Base-by-base conservation (phyloP, 441 rosid species). In the Corymbia calophylla region DNA sequence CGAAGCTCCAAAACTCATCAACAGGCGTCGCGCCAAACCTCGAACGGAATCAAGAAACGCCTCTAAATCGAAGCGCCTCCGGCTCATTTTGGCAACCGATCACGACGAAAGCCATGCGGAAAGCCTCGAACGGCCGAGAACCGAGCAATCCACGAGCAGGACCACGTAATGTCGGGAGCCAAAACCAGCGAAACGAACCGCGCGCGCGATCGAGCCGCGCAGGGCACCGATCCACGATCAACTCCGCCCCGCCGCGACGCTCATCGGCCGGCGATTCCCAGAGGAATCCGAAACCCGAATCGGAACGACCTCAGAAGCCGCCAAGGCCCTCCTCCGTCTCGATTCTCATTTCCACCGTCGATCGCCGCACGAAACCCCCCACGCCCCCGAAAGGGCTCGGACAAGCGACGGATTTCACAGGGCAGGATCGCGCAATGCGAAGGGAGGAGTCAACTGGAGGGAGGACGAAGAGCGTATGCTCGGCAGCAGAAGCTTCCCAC, bases 101-200 rank as follows among this genome's bases (percentile, higher is more conserved):
- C 35, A 29, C 29, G 6, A 21, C 51, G 49, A 39, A 23, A 73
- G n/a, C 51, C 84, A 73, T 73, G n/a, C 51, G n/a, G 25, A 49
- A 68, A 35, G 31, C 35, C 17, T 21, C 62, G 84, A 88, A 86
- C 32, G 6, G 81, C 48, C 4, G 47, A 53, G 70, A 49, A 29
- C 66, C 51, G 90, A 90, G 90, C 88, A 89, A 70, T 15, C 48
- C 88, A 91, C 89, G 85, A 21, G 48, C 73, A 35, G 66, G 86
- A 73, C 31, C 44, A 53, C 51, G 51, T 5, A 77, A 77, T 77
- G 84, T 39, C 84, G 51, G 25, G 12, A n/a, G 51, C 84, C 51
- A 0, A 14, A 77, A 77, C 47, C 27, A 12, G 2, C 84, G 25
- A 23, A 7, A 27, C 84, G 84, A 77, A 25, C 84, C 84, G 68